phyloP scores from a whole-genome alignment of 768 basidiomycete species.

The Russula earlei region DNA sequence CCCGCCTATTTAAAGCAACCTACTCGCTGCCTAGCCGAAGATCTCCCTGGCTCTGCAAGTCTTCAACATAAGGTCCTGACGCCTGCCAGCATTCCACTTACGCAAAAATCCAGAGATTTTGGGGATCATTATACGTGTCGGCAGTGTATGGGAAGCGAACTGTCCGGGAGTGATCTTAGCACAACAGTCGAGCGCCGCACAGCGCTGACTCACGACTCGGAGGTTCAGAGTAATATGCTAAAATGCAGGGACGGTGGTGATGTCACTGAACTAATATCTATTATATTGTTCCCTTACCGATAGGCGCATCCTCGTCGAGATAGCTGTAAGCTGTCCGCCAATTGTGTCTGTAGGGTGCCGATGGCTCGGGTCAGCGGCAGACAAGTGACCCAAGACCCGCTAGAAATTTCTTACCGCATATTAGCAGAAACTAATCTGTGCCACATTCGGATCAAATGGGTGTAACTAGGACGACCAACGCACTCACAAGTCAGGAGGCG shows the following conservation, averaged over 20 bases:
- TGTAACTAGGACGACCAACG: background rate
- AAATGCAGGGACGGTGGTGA: background rate
- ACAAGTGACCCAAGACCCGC: too few relatives aligned
- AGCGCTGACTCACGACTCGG: conserved; percentile 12
- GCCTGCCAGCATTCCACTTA: conserved; percentile 22
- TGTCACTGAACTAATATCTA: background rate
- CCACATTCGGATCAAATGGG: background rate
- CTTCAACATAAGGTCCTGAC: background rate
- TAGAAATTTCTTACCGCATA: background rate
- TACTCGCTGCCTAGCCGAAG: conserved; percentile 12
- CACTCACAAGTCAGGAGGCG: conserved; percentile 32
- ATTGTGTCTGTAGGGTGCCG: conserved; percentile 6
- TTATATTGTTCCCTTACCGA: conserved; percentile 5
- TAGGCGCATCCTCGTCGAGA: conserved; percentile 3
- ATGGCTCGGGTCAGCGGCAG: background rate
- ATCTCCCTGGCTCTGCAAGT: conserved; percentile 11
- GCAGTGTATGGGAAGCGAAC: conserved; percentile 53
- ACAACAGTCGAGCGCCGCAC: background rate
- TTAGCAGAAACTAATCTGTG: conserved; percentile 11
- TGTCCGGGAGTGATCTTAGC: conserved; percentile 21
- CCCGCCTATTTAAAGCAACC: background rate
- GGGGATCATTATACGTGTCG: conserved; percentile 56
- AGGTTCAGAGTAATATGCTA: conserved; percentile 14
- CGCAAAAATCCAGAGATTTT: conserved; percentile 51
- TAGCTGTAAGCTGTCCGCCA: conserved; percentile 18